Evolutionary conservation across 306 rosid genomes (phyloP).

Genomic region (Gynostemma pentaphyllum): DNA sequence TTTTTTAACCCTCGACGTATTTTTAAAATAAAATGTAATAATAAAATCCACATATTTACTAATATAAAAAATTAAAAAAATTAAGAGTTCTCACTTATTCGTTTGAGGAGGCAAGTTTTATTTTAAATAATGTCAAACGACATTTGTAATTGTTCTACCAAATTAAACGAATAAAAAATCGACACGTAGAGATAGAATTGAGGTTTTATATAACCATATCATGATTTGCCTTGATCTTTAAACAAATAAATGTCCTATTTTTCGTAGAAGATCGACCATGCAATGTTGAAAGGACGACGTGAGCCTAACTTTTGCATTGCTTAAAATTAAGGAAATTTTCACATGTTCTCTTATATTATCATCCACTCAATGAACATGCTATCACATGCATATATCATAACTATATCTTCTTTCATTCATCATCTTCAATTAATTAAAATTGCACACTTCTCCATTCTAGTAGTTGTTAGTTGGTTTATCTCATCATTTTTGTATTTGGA

Average conservation of each 20-base stretch:
- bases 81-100: too few species aligned
- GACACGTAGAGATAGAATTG: constrained; percentile 18
- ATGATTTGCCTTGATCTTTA: neutral
- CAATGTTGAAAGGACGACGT: constrained; percentile 19
- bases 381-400: constrained; percentile 17
- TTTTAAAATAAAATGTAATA: too few species aligned
- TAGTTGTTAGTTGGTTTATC: neutral
- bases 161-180: constrained; percentile 23
- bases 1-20: too few species aligned
- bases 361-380: constrained; percentile 12
- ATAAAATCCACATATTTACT: too few species aligned
- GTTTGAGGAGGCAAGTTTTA: too few species aligned
- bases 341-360: constrained; percentile 1
- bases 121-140: too few species aligned
- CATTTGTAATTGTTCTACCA: constrained; percentile 22
- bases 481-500: neutral
- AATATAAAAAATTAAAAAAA: too few species aligned
- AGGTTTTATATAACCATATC: too few species aligned
- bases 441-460: neutral
- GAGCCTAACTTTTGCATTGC: constrained; percentile 32
- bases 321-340: neutral
- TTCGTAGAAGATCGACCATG: constrained; percentile 25
- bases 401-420: neutral
- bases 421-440: too few species aligned
- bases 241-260: neutral